These are phyloP conservation scores for Zopfia rhizophila DNA, from an alignment of 2,329 filamentous ascomycete genomes.

Conservation along the genomic window DNA sequence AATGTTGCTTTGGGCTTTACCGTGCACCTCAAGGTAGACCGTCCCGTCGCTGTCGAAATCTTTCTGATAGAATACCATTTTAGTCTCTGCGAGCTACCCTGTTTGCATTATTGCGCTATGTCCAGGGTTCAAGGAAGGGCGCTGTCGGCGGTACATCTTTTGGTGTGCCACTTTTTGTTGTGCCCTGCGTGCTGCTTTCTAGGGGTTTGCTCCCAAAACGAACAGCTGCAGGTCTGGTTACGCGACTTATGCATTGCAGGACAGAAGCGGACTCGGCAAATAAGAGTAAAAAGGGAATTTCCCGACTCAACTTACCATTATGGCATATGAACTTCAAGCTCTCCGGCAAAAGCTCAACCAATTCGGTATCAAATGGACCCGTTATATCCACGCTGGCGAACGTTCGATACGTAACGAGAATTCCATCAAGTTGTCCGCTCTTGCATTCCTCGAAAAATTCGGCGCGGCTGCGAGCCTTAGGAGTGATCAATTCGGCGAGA, in stretches of 20 bases:
- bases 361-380: slow-evolving; percentile 75
- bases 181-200: no score
- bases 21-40: no score
- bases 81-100: no score
- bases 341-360: slow-evolving; percentile 64
- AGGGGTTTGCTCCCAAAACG: slow-evolving; percentile 10
- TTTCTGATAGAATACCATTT: no score
- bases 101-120: no score
- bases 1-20: no score
- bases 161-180: no score
- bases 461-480: slow-evolving; percentile 68
- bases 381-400: slow-evolving; percentile 73
- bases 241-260: slow-evolving; percentile 14
- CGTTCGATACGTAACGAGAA: slow-evolving; percentile 75
- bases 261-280: slow-evolving; percentile 3
- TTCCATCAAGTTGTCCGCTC: slow-evolving; percentile 72
- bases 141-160: no score
- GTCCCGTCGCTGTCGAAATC: no score
- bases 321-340: slow-evolving; percentile 54
- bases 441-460: slow-evolving; percentile 76
- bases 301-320: slow-evolving; percentile 56
- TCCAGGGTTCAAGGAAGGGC: no score
- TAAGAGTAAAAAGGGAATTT: slow-evolving; percentile 3
- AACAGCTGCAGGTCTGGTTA: slow-evolving; percentile 12
- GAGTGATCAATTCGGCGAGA: slow-evolving; percentile 72